Evolutionary conservation across 2,329 filamentous ascomycete genomes (phyloP), one percentile per base, ranked within the genome.

Genomic region (Diaporthe eres): DNA sequence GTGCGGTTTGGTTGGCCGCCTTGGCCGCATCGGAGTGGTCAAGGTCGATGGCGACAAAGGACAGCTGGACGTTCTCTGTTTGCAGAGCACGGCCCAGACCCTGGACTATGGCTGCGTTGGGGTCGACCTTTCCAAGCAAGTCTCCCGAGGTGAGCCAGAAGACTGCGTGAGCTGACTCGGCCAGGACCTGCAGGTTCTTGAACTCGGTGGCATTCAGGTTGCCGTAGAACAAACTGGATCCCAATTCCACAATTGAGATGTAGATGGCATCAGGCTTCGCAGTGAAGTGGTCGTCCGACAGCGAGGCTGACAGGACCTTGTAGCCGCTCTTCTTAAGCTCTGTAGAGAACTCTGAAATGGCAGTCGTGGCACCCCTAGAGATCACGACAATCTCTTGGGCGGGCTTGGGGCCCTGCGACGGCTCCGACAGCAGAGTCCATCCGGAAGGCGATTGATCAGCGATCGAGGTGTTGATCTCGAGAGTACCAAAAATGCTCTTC

Each of bases 161-260:
- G 51, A 53, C 51, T 25, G 51, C 51, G 0, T 53, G 51, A 28
- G 51, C 51, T 3, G 51, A 53, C 51, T 53, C 51, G 51, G 51
- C 51, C 25, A 53, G 51, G 25, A 28, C 13, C 51, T 53, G 51
- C n/a, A 53, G 51, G 25, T 53, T 53, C 51, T 53, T 53, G 51
- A 53, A 53, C 51, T 53, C 51, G 51, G 51, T 53, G 25, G 51
- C 51, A n/a, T 53, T 53, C 51, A 53, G 51, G 51, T 53, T 53
- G 25, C 51, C 51, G 51, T 53, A 53, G 51, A 53, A 53, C 51
- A 53, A 17, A 25, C 51, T 53, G 25, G 51, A 53, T 17, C 51
- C 51, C n/a, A 53, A 8, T 13, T 53, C 51, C n/a, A 53, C 51
- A 53, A 53, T 53, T 28, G 51, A 53, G 51, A 53, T 53, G 25